Evolutionary conservation across 306 rosid genomes (phyloP).

Genomic region (Leucaena leucocephala): DNA sequence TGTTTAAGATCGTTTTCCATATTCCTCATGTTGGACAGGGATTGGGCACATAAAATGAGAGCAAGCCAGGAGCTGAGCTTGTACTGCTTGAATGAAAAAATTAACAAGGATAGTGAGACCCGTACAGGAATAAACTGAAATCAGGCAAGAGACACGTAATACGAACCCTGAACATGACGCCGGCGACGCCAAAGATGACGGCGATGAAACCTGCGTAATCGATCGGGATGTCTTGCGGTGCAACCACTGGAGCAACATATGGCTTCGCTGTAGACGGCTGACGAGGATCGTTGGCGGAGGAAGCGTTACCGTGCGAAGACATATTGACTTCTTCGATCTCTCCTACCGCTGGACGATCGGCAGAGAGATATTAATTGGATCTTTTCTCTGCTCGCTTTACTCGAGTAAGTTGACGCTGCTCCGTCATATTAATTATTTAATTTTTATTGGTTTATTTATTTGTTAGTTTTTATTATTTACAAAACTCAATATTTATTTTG

Average conservation of each 20-base stretch:
- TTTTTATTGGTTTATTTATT: too few species aligned
- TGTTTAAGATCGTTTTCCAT: constrained; percentile 87
- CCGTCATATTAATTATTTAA: too few species aligned
- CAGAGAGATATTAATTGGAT: neutral
- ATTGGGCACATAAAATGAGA: constrained; percentile 91
- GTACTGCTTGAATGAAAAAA: constrained; percentile 54
- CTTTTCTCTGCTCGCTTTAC: neutral
- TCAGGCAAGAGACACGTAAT: neutral
- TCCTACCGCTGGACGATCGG: constrained; percentile 9
- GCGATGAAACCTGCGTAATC: constrained; percentile 95
- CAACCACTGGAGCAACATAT: constrained; percentile 51
- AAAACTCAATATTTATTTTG: too few species aligned
- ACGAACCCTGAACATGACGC: constrained; percentile 91
- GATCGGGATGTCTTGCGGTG: constrained; percentile 82
- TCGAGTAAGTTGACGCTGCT: too few species aligned
- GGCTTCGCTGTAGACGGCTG: constrained; percentile 88
- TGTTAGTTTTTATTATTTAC: too few species aligned
- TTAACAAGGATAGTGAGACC: constrained; percentile 6
- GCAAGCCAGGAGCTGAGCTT: constrained; percentile 95
- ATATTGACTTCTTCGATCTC: constrained; percentile 41
- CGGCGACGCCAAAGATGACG: constrained; percentile 82
- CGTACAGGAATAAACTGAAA: neutral
- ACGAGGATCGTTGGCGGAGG: constrained; percentile 76
- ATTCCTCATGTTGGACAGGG: constrained; percentile 82
- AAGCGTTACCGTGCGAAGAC: constrained; percentile 65